phyloP scores from a whole-genome alignment of 2,329 filamentous ascomycete genomes.

The Claviceps sp. region DNA sequence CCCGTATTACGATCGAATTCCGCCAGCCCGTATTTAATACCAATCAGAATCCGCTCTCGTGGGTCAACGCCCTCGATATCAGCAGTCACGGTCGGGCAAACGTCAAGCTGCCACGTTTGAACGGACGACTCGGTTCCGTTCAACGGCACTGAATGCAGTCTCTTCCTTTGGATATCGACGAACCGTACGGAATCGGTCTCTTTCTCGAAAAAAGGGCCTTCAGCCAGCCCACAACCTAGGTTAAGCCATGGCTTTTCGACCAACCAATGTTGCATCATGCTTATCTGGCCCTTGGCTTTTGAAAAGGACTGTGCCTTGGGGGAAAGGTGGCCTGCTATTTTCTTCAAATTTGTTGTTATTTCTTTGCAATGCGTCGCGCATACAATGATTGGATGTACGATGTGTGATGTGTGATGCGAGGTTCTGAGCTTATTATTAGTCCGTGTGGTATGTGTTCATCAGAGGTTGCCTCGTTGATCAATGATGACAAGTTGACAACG shows the following conservation, averaged over 20 bases:
- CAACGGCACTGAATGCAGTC: constrained; percentile 59
- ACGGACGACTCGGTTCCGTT: constrained; percentile 47
- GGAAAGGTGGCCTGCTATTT: background rate
- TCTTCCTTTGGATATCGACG: constrained; percentile 69
- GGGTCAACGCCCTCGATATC: constrained; percentile 58
- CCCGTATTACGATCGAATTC: constrained; percentile 52
- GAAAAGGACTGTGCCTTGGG: background rate
- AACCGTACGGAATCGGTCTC: constrained; percentile 55
- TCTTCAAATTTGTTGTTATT: background rate
- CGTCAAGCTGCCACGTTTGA: constrained; percentile 44
- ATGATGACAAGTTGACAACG: background rate
- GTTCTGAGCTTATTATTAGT: background rate
- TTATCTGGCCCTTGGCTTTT: background rate
- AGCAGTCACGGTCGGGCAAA: constrained; percentile 53
- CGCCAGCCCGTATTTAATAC: constrained; percentile 72
- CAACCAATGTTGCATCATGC: constrained; percentile 27
- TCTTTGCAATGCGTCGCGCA: background rate
- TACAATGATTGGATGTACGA: background rate
- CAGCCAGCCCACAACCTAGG: constrained; percentile 53
- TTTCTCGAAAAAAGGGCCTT: constrained; percentile 62
- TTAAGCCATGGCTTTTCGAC: constrained; percentile 41
- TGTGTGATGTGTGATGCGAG: too few relatives aligned
- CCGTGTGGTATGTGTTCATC: background rate
- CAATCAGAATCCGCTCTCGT: constrained; percentile 56
- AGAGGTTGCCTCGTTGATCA: background rate